Base-by-base conservation (phyloP, 163 green algal species). In the Scenedesmus sp. region DNA sequence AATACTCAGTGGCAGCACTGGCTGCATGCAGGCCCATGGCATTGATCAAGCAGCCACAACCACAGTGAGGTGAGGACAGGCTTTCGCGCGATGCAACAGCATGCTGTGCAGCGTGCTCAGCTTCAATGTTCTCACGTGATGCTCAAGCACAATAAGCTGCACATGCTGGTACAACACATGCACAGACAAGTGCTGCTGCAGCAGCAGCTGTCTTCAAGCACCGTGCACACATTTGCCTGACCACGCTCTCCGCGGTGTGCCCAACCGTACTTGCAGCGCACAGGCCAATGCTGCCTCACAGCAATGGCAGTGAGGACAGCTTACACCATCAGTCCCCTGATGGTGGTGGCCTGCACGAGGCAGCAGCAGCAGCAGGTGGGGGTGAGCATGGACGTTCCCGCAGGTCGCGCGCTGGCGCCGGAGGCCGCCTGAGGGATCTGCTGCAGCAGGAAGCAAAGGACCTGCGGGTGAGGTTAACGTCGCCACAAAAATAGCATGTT, bases 401-500 rank as follows among this genome's bases (percentile, higher is more conserved):
- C 22, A 88, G 59, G 59, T 80, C 83, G 12, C 37, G 83, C 5
- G 70, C 44, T 26, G 72, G 72, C 30, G 85, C 85, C n/a, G 85
- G 85, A 37, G 42, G 33, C 13, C 85, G 85, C 30, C 72, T 90
- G 4, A 90, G 53, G 43, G 70, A 90, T 16, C 13, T 90, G 26
- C 72, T 90, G 72, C 85, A 90, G 85, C 85, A 90, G 72, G 85
- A 90, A 59, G 70, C 85, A 33, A 90, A 90, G 72, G 85, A 90
- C 51, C 18, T 90, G 46, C 37, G 53, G 85, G 85, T 90, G 40
- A 73, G 61, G 18, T 35, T 0, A 15, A 72, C n/a, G n/a, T n/a
- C n/a, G n/a, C n/a, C n/a, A n/a, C n/a, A n/a, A n/a, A n/a, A n/a
- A 53, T 2, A 51, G 61, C 42, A 30, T 43, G 70, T 24, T 18